Evolutionary conservation across 2,329 filamentous ascomycete species (phyloP).

Genomic region (Diaporthe caulivora): DNA sequence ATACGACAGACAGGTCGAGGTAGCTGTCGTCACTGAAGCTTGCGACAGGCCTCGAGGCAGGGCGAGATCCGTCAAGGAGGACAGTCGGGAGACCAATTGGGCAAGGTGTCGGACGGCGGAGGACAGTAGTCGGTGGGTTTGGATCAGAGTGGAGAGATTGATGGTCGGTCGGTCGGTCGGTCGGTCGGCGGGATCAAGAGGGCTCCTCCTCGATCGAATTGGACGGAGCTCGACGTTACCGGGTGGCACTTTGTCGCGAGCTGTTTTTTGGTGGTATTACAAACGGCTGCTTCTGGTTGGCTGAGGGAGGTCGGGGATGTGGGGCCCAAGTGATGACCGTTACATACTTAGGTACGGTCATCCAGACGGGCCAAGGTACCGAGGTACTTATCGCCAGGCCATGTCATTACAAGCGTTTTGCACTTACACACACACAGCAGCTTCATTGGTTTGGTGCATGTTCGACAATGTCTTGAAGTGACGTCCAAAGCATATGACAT

Average conservation of each 20-base stretch:
- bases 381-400: background rate
- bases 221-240: conserved; percentile 34
- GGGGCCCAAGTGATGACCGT: conserved; percentile 13
- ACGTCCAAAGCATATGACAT: too few relatives aligned
- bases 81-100: background rate
- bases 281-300: conserved; percentile 42
- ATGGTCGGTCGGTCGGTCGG: conserved; percentile 21
- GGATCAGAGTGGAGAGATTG: conserved; percentile 24
- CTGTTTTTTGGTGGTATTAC: conserved; percentile 42
- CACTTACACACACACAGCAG: too few relatives aligned
- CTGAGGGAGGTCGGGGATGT: background rate
- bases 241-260: conserved; percentile 19
- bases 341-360: conserved; percentile 12
- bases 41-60: conserved; percentile 5
- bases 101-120: background rate
- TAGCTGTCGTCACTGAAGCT: conserved; percentile 16
- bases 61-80: background rate
- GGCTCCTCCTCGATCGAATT: background rate
- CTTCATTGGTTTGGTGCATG: too few relatives aligned
- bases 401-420: background rate
- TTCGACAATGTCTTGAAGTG: too few relatives aligned
- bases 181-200: background rate
- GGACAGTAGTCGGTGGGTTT: background rate
- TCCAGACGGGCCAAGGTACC: background rate
- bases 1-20: background rate